phyloP scores from a whole-genome alignment of 208 protist genomes.

The Lotmaria passim region DNA sequence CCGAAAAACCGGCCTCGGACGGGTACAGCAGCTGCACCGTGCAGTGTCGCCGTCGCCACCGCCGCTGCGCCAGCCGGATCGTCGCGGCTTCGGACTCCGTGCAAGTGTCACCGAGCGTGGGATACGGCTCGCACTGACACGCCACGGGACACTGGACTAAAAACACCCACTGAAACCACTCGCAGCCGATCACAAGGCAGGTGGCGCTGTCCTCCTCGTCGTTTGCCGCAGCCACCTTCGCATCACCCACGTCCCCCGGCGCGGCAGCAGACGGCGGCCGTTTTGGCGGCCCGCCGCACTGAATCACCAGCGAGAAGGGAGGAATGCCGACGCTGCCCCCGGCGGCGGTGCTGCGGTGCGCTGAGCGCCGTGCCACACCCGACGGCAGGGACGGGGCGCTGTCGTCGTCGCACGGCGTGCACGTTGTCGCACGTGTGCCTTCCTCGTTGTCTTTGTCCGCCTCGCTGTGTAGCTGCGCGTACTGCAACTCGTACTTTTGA shows the following conservation, averaged over 20 bases:
- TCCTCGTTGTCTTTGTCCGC: constrained; percentile 19
- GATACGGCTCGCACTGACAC: constrained; percentile 31
- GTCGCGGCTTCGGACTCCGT: not conserved
- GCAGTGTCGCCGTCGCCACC: constrained; percentile 47
- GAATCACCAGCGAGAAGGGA: constrained; percentile 45
- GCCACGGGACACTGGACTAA: constrained; percentile 32
- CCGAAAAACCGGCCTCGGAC: constrained; percentile 21
- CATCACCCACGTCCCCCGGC: not conserved
- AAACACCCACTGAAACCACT: constrained; percentile 48
- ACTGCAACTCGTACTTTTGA: constrained; percentile 37
- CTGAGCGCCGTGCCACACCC: constrained; percentile 11
- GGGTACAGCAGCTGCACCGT: constrained; percentile 41
- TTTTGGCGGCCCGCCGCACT: constrained; percentile 24
- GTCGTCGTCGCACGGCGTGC: constrained; percentile 15
- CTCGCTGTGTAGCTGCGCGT: constrained; percentile 23
- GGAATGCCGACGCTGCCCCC: constrained; percentile 29
- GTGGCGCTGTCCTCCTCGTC: not conserved
- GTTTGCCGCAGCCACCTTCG: not conserved
- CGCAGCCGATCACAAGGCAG: constrained; percentile 45
- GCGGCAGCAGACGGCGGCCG: not conserved
- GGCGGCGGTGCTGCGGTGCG: constrained; percentile 7
- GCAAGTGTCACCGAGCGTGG: not conserved
- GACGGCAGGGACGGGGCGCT: constrained; percentile 15
- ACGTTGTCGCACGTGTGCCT: not conserved
- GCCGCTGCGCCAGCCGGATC: constrained; percentile 4